Conservation (phyloP, 1,284 basidiomycete genomes). For the Fomes fomentarius region DNA sequence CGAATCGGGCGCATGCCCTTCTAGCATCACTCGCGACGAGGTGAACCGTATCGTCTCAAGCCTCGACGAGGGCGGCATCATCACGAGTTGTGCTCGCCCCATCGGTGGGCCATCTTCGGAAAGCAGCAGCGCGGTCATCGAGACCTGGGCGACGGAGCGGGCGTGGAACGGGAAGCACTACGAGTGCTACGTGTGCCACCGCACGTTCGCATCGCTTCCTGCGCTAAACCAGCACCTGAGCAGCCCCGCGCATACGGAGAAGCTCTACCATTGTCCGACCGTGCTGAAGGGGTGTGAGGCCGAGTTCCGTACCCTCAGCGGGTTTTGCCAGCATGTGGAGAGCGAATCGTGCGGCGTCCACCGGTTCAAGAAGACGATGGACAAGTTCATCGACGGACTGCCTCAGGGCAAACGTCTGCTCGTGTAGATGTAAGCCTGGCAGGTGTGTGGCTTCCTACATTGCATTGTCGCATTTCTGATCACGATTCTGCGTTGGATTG, state of each 20-base stretch:
- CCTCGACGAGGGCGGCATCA: conserved; percentile 31
- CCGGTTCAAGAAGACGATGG: conserved; percentile 25
- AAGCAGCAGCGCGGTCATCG: conserved; percentile 1
- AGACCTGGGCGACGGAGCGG: conserved; percentile 33
- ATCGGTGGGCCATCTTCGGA: no score
- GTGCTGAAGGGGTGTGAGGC: conserved; percentile 26
- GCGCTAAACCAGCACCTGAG: conserved; percentile 26
- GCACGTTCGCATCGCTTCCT: conserved; percentile 19
- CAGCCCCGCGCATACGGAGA: conserved; percentile 31
- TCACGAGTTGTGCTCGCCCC: conserved; percentile 36
- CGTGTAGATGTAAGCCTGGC: no score
- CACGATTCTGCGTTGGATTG: neutral
- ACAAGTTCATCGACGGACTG: conserved; percentile 23
- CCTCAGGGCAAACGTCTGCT: neutral
- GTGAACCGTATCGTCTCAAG: conserved; percentile 31
- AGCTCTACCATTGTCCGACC: conserved; percentile 27
- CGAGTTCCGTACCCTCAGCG: conserved; percentile 35
- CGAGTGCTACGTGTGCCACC: conserved; percentile 42
- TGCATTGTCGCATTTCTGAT: neutral
- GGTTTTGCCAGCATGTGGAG: conserved; percentile 37
- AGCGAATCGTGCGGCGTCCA: conserved; percentile 33
- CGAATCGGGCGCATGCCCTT: conserved; percentile 36
- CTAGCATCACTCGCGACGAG: conserved; percentile 32
- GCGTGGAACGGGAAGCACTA: conserved; percentile 40
- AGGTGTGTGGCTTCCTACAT: no score